Base-by-base conservation (phyloP, 139 green algal genomes). In the Chlamydomonas schloesseri region DNA sequence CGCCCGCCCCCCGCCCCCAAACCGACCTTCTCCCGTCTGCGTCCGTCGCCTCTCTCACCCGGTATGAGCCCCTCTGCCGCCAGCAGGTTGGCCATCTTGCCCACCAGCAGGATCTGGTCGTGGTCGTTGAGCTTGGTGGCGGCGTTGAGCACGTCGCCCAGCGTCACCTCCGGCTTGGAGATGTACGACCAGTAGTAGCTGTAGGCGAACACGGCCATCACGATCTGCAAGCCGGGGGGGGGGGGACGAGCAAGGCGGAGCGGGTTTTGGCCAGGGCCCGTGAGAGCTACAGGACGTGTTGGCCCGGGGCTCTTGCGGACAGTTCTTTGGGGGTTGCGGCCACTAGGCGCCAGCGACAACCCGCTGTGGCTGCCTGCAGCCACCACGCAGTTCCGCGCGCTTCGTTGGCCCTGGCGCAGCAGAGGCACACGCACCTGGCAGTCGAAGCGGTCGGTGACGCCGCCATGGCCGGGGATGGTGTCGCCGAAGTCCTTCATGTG, bases 401-500 rank as follows among this genome's bases (percentile, higher is more conserved):
- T n/a, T n/a, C n/a, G n/a, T n/a, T n/a, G n/a, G n/a, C n/a, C n/a
- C n/a, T n/a, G n/a, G n/a, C n/a, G n/a, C n/a, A n/a, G n/a, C n/a
- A n/a, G n/a, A 50, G 6, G 8, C 42, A 8, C 42, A 8, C 73
- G 3, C 74, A 93, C 90, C 93, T 99, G 98, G 92, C 98, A 99
- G 91, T 99, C 98, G 88, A 99, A 98, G 37, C 98, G 92, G 89
- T 99, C 98, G 1, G 98, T 99, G 60, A 99, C 94, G 50, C 98
- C 98, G 26, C 98, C 98, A 88, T 99, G 98, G 0, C 98, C 98
- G 17, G 98, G 98, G 75, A 99, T 99, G 65, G 90, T 97, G 86
- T 99, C 95, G 1, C 97, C 97, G 94, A 99, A 99, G 88, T 99
- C 98, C 91, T 99, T 99, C 88, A 99, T 97, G 76, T 98, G 97